phyloP scores from a whole-genome alignment of 768 basidiomycete species.

The Leccinum barrowsii region DNA sequence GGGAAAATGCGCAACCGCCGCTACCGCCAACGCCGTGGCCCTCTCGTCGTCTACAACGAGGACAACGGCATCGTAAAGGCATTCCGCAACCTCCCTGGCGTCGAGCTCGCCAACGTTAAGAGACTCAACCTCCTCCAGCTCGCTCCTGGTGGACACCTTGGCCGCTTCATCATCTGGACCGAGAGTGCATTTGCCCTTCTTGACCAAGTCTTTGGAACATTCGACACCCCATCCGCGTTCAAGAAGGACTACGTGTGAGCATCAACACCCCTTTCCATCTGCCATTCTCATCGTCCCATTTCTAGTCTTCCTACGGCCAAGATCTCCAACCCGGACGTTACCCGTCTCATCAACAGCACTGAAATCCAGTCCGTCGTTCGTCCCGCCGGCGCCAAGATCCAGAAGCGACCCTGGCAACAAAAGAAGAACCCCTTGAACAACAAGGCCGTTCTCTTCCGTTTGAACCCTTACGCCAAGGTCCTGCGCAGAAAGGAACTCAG shows the following conservation, averaged over 20 bases:
- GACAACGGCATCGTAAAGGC: conserved; percentile 98
- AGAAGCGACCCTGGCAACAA: conserved; percentile 96
- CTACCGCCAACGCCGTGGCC: conserved; percentile 95
- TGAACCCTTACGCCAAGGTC: conserved; percentile 98
- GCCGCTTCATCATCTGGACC: conserved; percentile 99
- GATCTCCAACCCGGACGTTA: conserved; percentile 95
- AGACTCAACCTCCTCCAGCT: conserved; percentile 97
- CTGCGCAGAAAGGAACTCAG: conserved; percentile 85
- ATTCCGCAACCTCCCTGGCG: conserved; percentile 98
- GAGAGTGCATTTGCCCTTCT: conserved; percentile 89
- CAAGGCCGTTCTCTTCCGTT: conserved; percentile 91
- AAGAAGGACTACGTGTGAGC: conserved; percentile 89
- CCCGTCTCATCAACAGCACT: conserved; percentile 95
- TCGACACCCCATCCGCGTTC: conserved; percentile 77
- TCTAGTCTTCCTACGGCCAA: conserved; percentile 88
- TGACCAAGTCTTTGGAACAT: conserved; percentile 94
- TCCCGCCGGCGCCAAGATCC: conserved; percentile 76
- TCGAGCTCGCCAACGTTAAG: conserved; percentile 93
- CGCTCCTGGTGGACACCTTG: conserved; percentile 98
- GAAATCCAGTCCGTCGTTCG: conserved; percentile 98
- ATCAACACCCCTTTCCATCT: neutral
- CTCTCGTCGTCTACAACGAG: conserved; percentile 94
- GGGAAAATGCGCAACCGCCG: conserved; percentile 97
- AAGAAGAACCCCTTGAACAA: conserved; percentile 98
- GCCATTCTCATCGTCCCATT: neutral